Evolutionary conservation across 768 basidiomycete genomes (phyloP).

Genomic region (Lepiota venenata): DNA sequence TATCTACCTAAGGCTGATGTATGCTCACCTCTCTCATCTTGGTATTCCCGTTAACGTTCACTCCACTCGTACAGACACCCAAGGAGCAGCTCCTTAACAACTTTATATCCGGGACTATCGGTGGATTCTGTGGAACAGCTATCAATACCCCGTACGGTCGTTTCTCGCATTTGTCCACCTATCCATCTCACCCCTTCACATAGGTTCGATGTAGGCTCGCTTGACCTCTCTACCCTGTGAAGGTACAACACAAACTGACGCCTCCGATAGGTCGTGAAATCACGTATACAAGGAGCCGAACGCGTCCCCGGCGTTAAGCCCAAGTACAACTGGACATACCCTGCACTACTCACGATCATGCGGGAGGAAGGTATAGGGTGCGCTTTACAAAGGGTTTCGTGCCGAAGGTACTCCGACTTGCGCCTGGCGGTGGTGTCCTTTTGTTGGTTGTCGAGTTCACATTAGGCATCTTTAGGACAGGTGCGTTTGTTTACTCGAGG

Average conservation of each 20-base stretch:
- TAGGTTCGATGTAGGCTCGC: slow-evolving; percentile 31
- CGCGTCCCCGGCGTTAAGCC: slow-evolving; percentile 67
- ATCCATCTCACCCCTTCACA: neutral
- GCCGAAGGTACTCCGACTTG: slow-evolving; percentile 92
- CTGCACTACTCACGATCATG: slow-evolving; percentile 76
- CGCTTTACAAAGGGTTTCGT: slow-evolving; percentile 94
- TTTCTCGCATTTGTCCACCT: neutral
- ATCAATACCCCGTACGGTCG: slow-evolving; percentile 84
- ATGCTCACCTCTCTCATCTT: slow-evolving; percentile 16
- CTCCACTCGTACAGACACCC: slow-evolving; percentile 40
- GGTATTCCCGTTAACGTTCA: neutral
- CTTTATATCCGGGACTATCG: slow-evolving; percentile 85
- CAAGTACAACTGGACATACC: slow-evolving; percentile 96
- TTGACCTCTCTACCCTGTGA: neutral
- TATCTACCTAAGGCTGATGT: slow-evolving; percentile 87
- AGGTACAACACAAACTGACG: slow-evolving; percentile 3
- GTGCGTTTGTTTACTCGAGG: slow-evolving; percentile 32
- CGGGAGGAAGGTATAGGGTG: slow-evolving; percentile 83
- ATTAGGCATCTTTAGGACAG: slow-evolving; percentile 68
- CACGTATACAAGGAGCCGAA: slow-evolving; percentile 81
- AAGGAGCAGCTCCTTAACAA: slow-evolving; percentile 83
- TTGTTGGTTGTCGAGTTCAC: slow-evolving; percentile 93
- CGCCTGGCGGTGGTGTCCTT: slow-evolving; percentile 93
- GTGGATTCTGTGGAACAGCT: slow-evolving; percentile 86
- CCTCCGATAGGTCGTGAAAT: slow-evolving; percentile 79